A percentile compares a stretch with the other conserved stretches of the same genome.
These are phyloP conservation scores for Cyclospora cayetanensis DNA, from an alignment of 169 alveolate genomes.

Conservation along the genomic window DNA sequence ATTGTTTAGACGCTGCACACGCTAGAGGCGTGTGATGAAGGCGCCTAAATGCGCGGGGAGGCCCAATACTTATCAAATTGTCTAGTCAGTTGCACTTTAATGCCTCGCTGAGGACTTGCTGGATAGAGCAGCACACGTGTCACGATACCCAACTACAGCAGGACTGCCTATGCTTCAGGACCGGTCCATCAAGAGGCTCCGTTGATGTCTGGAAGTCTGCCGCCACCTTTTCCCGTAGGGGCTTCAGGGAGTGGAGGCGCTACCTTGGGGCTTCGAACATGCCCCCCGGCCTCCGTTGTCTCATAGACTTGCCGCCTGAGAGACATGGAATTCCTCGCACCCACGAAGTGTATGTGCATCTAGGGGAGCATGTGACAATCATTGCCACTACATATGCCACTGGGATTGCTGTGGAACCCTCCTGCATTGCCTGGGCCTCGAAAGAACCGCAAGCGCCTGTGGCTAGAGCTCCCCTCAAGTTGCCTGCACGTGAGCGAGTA, in stretches of 20 bases:
- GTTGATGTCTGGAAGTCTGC: background rate
- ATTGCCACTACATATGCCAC: background rate
- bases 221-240: background rate
- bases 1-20: background rate
- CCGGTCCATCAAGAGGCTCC: too few relatives aligned
- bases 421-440: background rate
- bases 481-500: background rate
- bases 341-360: conserved; percentile 23
- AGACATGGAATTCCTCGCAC: background rate
- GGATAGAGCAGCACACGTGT: too few relatives aligned
- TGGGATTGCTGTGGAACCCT: background rate
- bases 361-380: background rate
- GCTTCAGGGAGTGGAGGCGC: background rate
- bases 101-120: too few relatives aligned
- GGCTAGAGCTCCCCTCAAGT: background rate
- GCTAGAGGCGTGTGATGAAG: background rate
- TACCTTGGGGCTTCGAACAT: background rate
- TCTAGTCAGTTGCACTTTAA: too few relatives aligned
- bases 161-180: too few relatives aligned
- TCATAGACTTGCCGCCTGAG: background rate
- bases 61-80: too few relatives aligned
- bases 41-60: too few relatives aligned
- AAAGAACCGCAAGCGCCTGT: background rate
- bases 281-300: background rate
- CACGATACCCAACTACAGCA: too few relatives aligned